Conservation (phyloP, 2,329 filamentous ascomycete genomes). For the Endoconidiophora polonica region DNA sequence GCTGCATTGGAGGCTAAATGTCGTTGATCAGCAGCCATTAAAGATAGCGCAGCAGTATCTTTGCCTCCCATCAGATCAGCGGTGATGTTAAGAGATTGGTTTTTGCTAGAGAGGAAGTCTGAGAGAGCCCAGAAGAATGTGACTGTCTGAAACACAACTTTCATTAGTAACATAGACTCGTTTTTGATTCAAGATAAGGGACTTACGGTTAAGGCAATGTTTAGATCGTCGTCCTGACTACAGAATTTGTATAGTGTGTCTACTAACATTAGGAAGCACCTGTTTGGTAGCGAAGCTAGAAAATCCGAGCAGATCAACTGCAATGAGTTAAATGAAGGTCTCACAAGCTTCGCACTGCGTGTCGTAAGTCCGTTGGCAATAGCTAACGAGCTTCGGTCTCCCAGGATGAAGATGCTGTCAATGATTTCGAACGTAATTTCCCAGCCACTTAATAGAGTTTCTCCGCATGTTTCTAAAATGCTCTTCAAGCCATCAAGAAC, state of each 20-base stretch:
- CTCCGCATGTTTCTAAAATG: slow-evolving; percentile 76
- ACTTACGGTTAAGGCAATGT: slow-evolving; percentile 76
- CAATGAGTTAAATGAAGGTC: slow-evolving; percentile 73
- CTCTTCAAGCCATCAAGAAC: slow-evolving; percentile 65
- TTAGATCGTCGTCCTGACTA: slow-evolving; percentile 77
- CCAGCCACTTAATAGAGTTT: slow-evolving; percentile 72
- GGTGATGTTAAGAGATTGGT: slow-evolving; percentile 39
- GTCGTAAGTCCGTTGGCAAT: slow-evolving; percentile 27
- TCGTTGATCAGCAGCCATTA: slow-evolving; percentile 41
- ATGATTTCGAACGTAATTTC: slow-evolving; percentile 72
- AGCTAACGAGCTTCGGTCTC: slow-evolving; percentile 19
- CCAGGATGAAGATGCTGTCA: slow-evolving; percentile 53
- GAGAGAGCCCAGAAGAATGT: slow-evolving; percentile 95
- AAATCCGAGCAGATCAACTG: slow-evolving; percentile 95
- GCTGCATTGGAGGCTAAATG: slow-evolving; percentile 49
- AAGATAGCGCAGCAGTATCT: slow-evolving; percentile 33
- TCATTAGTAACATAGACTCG: slow-evolving; percentile 5
- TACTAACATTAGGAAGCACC: slow-evolving; percentile 60
- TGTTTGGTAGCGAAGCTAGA: slow-evolving; percentile 51
- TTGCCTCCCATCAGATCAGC: slow-evolving; percentile 36
- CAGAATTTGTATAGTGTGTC: slow-evolving; percentile 83
- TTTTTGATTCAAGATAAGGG: background rate
- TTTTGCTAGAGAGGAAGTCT: slow-evolving; percentile 57
- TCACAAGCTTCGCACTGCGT: slow-evolving; percentile 57
- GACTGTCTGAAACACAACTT: slow-evolving; percentile 42